phyloP scores from a whole-genome alignment of 371 early-diverging fungal species.

The Coemansia sp. region DNA sequence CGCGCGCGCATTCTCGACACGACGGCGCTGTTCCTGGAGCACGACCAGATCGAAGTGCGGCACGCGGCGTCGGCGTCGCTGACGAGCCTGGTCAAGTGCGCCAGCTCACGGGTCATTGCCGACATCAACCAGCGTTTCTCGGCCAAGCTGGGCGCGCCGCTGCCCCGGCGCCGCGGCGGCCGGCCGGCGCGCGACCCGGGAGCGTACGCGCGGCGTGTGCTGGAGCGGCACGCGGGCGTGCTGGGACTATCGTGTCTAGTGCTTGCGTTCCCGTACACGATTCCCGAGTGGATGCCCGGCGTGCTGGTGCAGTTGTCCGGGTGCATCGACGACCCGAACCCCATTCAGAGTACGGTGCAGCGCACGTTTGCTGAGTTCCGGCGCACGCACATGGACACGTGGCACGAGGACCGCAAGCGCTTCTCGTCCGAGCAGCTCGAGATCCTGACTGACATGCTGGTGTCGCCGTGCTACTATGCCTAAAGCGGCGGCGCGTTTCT shows the following conservation, averaged over 20 bases:
- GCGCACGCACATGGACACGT: constrained; percentile 91
- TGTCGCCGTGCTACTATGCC: constrained; percentile 81
- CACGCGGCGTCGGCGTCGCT: constrained; percentile 80
- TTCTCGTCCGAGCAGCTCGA: constrained; percentile 79
- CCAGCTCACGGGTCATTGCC: constrained; percentile 59
- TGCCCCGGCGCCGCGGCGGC: constrained; percentile 38
- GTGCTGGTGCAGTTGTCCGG: constrained; percentile 70
- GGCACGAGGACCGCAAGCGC: constrained; percentile 81
- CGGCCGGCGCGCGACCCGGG: constrained; percentile 21
- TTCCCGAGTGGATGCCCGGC: constrained; percentile 88
- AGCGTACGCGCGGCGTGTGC: constrained; percentile 44
- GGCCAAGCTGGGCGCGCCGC: constrained; percentile 42
- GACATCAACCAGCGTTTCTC: constrained; percentile 41
- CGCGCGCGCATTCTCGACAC: constrained; percentile 34
- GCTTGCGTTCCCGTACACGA: constrained; percentile 88
- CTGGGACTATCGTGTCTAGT: constrained; percentile 84
- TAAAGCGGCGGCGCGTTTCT: neutral
- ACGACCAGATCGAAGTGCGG: constrained; percentile 62
- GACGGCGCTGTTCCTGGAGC: constrained; percentile 32
- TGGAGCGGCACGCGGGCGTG: constrained; percentile 82
- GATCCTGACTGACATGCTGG: constrained; percentile 79
- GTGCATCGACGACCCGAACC: constrained; percentile 84
- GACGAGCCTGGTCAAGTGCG: constrained; percentile 84
- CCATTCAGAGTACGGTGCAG: constrained; percentile 80
- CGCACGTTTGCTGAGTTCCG: constrained; percentile 89